A percentile compares a stretch with the other conserved stretches of the same genome.
These are phyloP conservation scores for Plasmodium coatneyi DNA, from an alignment of 169 alveolate species.

Conservation along the genomic window DNA sequence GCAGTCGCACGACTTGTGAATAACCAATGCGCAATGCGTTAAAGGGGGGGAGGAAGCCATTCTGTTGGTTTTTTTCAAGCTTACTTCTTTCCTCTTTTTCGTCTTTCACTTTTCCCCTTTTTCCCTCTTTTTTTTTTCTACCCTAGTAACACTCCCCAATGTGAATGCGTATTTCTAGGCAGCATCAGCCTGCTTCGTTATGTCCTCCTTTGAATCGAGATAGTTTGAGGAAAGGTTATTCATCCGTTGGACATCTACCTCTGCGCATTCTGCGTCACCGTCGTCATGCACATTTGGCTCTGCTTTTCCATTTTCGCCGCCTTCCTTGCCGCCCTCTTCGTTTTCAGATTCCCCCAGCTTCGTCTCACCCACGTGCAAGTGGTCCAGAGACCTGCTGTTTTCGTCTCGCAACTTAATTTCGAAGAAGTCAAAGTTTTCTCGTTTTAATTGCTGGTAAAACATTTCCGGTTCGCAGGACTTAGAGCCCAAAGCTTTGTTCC, in stretches of 20 bases:
- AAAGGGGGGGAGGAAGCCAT: neutral
- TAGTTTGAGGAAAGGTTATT: neutral
- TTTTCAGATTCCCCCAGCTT: neutral
- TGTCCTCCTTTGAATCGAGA: neutral
- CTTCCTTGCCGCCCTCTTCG: neutral
- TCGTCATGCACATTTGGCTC: neutral
- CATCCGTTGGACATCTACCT: neutral
- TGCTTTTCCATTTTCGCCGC: neutral
- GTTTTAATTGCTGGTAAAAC: constrained; percentile 24
- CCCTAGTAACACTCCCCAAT: neutral
- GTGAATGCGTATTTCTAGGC: neutral
- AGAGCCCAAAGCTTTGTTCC: neutral
- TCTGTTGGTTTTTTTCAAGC: neutral
- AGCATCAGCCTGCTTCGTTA: neutral
- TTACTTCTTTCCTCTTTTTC: neutral
- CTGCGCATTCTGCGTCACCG: neutral
- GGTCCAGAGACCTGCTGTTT: constrained; percentile 19
- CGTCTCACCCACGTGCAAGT: neutral
- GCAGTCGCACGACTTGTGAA: neutral
- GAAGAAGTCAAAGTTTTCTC: constrained; percentile 31
- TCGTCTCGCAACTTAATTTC: constrained; percentile 39
- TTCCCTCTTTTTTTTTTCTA: neutral
- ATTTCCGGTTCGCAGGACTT: constrained; percentile 61
- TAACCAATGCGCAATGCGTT: neutral
- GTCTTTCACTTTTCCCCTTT: neutral